Base-by-base conservation (phyloP, 2,329 filamentous ascomycete species). In the Cadophora sp. region DNA sequence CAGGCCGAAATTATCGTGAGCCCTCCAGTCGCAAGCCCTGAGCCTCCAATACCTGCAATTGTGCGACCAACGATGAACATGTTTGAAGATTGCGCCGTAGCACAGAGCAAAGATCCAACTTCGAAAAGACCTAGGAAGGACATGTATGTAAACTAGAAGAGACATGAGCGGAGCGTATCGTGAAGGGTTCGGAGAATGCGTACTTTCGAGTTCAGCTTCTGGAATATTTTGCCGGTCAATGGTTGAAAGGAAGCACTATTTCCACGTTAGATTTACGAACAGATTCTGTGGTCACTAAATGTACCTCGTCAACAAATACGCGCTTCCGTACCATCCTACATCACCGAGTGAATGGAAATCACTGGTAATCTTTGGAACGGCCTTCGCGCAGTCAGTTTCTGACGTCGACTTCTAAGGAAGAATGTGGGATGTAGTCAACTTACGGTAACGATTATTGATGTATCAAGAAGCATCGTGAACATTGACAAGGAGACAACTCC, bases 21-120 rank as follows among this genome's bases (percentile, higher is more conserved):
- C 3, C 79, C 79, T 0, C 87, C 86, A n/a, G 82, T 85, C 65
- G 82, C 79, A 2, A 89, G 71, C 0, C 83, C 87, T 1, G 86
- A 81, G 0, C 80, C 80, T 1, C 87, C 87, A 0, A 83, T 69
- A 0, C 87, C 87, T 0, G 86, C 84, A 2, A 89, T 76, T 2
- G 84, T 83, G 4, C 87, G 82, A 1, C 86, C 86, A 9, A 84
- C 74, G 63, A 89, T 89, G 63, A 89, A 81, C 79, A 85, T 85
- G 0, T 77, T 71, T 0, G 84, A 85, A 11, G 80, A 83, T 0
- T 74, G 78, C 0, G 86, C 83, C 62, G 81, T 70, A 65, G 78
- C 87, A 69, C 86, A 89, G n/a, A 89, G 75, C 3, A 85, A 71
- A 0, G 84, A 86, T 1, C 87, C 87, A 0, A 87, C 26, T 73